A percentile compares a stretch with the other conserved stretches of the same genome.
Conservation (phyloP, 139 green algal genomes). For the Zygnema cylindricum region DNA sequence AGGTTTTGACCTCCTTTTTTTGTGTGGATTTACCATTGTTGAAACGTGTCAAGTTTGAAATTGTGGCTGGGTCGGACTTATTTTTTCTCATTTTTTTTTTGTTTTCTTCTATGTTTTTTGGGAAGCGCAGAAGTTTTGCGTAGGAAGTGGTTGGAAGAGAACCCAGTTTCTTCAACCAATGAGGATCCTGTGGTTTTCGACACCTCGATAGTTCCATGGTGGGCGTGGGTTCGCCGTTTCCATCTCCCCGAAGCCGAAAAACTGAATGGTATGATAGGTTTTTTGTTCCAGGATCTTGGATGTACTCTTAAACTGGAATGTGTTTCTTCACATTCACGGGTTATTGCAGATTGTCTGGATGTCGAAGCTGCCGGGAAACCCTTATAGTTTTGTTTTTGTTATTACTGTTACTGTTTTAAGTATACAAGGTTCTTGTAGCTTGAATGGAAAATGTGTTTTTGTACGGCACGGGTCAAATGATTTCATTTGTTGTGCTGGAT, state of each 20-base stretch:
- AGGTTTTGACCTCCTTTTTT: too few relatives aligned
- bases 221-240: constrained; percentile 70
- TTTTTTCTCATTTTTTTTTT: too few relatives aligned
- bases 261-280: constrained; percentile 64
- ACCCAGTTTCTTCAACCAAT: constrained; percentile 59
- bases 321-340: constrained; percentile 3
- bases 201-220: constrained; percentile 64
- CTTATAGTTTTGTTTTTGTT: too few relatives aligned
- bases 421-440: background rate
- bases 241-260: constrained; percentile 72
- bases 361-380: too few relatives aligned
- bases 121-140: constrained; percentile 68
- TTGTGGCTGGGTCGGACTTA: too few relatives aligned
- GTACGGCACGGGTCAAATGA: too few relatives aligned
- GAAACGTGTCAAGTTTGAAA: too few relatives aligned
- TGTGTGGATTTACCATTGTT: too few relatives aligned
- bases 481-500: background rate
- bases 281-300: constrained; percentile 1
- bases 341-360: too few relatives aligned
- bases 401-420: background rate
- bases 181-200: constrained; percentile 68
- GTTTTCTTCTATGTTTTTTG: too few relatives aligned
- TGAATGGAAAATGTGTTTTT: too few relatives aligned
- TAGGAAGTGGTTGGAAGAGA: constrained; percentile 64
- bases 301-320: background rate